A percentile compares a stretch with the other conserved stretches of the same genome.
Evolutionary conservation across 495 filamentous ascomycete genomes (phyloP).

Genomic region (Physcia stellaris): DNA sequence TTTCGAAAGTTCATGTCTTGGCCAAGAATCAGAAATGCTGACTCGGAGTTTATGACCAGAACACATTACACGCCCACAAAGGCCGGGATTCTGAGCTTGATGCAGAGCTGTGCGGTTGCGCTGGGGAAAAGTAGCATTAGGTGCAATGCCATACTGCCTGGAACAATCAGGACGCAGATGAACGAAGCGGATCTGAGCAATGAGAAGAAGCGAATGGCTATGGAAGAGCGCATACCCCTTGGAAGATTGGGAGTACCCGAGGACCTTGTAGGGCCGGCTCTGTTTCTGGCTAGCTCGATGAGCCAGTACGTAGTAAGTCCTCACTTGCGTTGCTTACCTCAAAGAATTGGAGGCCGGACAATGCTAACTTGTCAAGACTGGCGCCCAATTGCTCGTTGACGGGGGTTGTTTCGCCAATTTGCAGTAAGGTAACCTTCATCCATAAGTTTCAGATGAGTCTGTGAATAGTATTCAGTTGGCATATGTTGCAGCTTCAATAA

Average conservation of each 20-base stretch:
- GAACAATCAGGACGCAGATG: slow-evolving; percentile 73
- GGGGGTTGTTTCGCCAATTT: slow-evolving; percentile 63
- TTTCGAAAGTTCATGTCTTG: too few relatives aligned
- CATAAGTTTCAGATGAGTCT: too few relatives aligned
- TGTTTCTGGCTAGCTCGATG: slow-evolving; percentile 74
- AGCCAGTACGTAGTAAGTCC: slow-evolving; percentile 48
- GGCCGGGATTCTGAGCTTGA: slow-evolving; percentile 67
- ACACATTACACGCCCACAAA: slow-evolving; percentile 89
- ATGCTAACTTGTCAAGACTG: slow-evolving; percentile 36
- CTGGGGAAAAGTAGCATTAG: slow-evolving; percentile 62
- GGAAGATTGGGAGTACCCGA: slow-evolving; percentile 32
- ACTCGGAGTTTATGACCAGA: too few relatives aligned
- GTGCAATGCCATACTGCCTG: slow-evolving; percentile 77
- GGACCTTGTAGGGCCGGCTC: slow-evolving; percentile 37
- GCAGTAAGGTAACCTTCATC: too few relatives aligned
- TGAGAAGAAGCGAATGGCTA: slow-evolving; percentile 58
- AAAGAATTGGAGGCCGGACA: too few relatives aligned
- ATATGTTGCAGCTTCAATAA: too few relatives aligned
- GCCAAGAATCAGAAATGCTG: too few relatives aligned
- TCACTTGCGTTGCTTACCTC: background rate
- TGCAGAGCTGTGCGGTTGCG: slow-evolving; percentile 74
- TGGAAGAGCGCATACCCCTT: slow-evolving; percentile 73
- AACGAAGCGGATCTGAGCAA: slow-evolving; percentile 66
- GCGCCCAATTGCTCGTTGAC: slow-evolving; percentile 75
- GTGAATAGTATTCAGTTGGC: too few relatives aligned